Percentiles rank a stretch among this genome's conserved stretches.
These are phyloP conservation scores for Sporisorium iseilematis-ciliati DNA, from an alignment of 1,284 basidiomycete genomes.

Conservation along the genomic window DNA sequence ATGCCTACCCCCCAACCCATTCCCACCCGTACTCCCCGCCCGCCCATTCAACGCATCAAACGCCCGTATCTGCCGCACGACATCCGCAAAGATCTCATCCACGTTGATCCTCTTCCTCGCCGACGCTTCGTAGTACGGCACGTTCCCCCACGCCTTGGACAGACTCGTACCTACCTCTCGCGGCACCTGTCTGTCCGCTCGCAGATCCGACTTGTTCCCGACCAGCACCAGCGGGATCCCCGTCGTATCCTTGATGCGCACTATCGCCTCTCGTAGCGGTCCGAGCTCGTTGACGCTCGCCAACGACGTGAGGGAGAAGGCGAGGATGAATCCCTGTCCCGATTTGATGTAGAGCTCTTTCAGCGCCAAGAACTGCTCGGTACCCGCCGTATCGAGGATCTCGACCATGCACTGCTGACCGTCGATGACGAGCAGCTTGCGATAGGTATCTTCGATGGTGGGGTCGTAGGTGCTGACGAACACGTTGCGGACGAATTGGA, in stretches of 20 bases:
- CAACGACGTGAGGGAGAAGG: conserved; percentile 63
- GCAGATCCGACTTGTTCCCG: conserved; percentile 64
- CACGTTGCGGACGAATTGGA: conserved; percentile 62
- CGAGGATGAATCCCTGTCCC: conserved; percentile 63
- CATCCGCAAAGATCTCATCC: conserved; percentile 63
- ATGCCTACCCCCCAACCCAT: conserved; percentile 7
- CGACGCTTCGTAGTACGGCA: conserved; percentile 63
- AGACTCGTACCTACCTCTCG: conserved; percentile 64
- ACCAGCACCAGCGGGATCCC: conserved; percentile 62
- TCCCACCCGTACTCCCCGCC: conserved; percentile 5
- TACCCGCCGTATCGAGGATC: conserved; percentile 65
- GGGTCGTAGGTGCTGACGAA: conserved; percentile 66
- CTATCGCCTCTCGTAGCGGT: conserved; percentile 60
- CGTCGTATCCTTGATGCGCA: conserved; percentile 56
- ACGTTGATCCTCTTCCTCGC: conserved; percentile 63
- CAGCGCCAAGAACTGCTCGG: conserved; percentile 65
- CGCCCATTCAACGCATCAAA: conserved; percentile 32
- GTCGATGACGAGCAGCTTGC: conserved; percentile 61
- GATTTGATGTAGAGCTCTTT: conserved; percentile 65
- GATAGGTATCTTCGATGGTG: conserved; percentile 66
- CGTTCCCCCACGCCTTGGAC: conserved; percentile 62
- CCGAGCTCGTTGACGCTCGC: conserved; percentile 64
- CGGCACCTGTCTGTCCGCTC: conserved; percentile 59
- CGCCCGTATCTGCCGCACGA: conserved; percentile 61
- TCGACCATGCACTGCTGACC: conserved; percentile 61